Base-by-base conservation (phyloP, 1,284 basidiomycete species). In the Somion occarium region DNA sequence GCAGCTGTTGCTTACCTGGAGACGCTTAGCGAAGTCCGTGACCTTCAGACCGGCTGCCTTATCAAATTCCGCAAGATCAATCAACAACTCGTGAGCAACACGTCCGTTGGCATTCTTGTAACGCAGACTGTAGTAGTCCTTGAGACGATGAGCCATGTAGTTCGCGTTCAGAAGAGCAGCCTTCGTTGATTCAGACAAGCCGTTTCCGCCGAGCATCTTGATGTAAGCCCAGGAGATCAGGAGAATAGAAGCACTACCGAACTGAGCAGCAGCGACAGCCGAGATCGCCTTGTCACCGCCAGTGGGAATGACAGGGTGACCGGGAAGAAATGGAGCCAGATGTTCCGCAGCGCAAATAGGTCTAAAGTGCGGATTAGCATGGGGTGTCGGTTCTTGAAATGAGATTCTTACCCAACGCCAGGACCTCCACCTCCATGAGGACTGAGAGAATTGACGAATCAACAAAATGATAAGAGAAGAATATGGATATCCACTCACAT, bases 181-280 rank as follows among this genome's bases (percentile, higher is more conserved):
- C 63, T 90, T 90, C 7, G 94, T 91, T 2, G 93, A 86, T 58
- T 92, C 80, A 38, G 84, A 83, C 39, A 99, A 79, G 15, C 95
- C 96, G 52, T 81, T 72, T 20, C 94, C 95, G 27, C 96, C 96
- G 26, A 98, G 84, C 96, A 98, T 98, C 76, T 92, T 93, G 76
- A 95, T 91, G 69, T 94, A 95, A 15, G 93, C 92, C 96, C 96
- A 99, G 1, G 96, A 98, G 66, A 99, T 98, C 56, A 96, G 81
- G 49, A 94, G 84, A 64, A 99, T 95, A 7, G 92, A 95, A 0
- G 96, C 93, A 56, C 92, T 96, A 43, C 96, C 96, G 67, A 83
- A 98, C 0, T 94, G 96, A 3, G 91, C 94, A 1, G 91, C 91
- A 2, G 94, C 85, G 49, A 98, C 88, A 9, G 96, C 91, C 44